Percentiles rank a stretch among this genome's conserved stretches.
Evolutionary conservation across 2,329 filamentous ascomycete genomes (phyloP).

Genomic region (Colletotrichum agaves): DNA sequence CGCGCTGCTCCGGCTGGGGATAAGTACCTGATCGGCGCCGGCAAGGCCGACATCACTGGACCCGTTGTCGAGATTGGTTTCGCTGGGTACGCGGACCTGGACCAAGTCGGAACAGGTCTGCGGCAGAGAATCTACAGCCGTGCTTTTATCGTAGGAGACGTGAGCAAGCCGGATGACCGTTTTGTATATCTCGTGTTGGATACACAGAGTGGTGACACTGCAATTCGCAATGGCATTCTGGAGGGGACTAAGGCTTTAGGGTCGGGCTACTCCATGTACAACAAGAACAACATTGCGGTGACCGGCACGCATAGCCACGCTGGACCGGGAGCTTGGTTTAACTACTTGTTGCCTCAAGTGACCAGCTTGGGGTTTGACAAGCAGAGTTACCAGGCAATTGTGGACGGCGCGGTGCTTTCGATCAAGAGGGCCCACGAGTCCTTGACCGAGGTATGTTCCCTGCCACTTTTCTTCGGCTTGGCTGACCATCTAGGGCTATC

Average conservation of each 20-base stretch:
- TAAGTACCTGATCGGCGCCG: conserved; percentile 64
- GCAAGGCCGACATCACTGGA: conserved; percentile 70
- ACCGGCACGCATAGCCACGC: conserved; percentile 95
- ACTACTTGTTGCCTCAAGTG: conserved; percentile 92
- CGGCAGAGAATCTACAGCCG: conserved; percentile 89
- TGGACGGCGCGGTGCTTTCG: conserved; percentile 84
- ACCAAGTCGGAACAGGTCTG: conserved; percentile 83
- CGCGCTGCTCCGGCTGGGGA: conserved; percentile 46
- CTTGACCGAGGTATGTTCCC: conserved; percentile 60
- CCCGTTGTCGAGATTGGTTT: conserved; percentile 91
- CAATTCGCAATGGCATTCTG: conserved; percentile 86
- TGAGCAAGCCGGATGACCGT: conserved; percentile 72
- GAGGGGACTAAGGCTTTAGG: conserved; percentile 78
- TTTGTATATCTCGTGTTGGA: conserved; percentile 92
- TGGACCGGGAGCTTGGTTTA: conserved; percentile 91
- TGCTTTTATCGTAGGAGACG: conserved; percentile 85
- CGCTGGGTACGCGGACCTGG: conserved; percentile 90
- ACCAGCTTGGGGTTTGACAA: conserved; percentile 87
- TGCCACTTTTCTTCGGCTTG: too few species aligned
- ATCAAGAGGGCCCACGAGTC: conserved; percentile 83
- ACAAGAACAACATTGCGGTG: conserved; percentile 83
- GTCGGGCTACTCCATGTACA: conserved; percentile 78
- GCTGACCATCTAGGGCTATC: conserved; percentile 61
- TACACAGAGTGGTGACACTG: conserved; percentile 88
- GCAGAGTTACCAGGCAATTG: conserved; percentile 89